These are phyloP conservation scores for Lipomyces sp. DNA, from an alignment of 805 yeast genomes.

Conservation along the genomic window DNA sequence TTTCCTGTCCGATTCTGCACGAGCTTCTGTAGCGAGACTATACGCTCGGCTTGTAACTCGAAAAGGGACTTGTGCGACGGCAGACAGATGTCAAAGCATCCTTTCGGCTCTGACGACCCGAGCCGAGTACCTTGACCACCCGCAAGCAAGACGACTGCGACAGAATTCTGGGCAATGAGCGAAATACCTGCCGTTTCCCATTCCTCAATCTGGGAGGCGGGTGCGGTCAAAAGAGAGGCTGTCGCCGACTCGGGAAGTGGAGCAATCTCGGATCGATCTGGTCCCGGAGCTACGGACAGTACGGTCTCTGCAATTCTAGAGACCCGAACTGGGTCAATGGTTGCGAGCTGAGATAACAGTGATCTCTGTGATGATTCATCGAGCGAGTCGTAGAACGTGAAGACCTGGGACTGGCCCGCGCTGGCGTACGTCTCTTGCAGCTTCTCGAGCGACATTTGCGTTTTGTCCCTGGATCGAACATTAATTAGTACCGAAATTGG, in stretches of 20 bases:
- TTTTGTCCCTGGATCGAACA: background rate
- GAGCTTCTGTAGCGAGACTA: conserved; percentile 64
- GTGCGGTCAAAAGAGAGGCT: conserved; percentile 42
- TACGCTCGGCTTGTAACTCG: conserved; percentile 90
- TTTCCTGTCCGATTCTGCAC: conserved; percentile 48
- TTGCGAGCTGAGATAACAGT: conserved; percentile 45
- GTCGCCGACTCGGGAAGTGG: conserved; percentile 38
- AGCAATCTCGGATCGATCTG: conserved; percentile 16
- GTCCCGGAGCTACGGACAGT: conserved; percentile 30
- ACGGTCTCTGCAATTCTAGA: conserved; percentile 42
- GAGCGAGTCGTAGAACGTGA: conserved; percentile 46
- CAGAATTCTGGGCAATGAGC: conserved; percentile 72
- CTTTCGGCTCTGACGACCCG: conserved; percentile 90
- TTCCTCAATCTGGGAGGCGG: conserved; percentile 43
- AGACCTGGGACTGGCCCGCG: conserved; percentile 51
- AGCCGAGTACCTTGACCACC: conserved; percentile 98
- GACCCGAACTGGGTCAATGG: conserved; percentile 47
- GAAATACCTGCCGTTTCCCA: conserved; percentile 65
- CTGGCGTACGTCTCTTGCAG: conserved; percentile 39
- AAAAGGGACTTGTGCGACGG: conserved; percentile 85
- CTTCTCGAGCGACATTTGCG: conserved; percentile 11
- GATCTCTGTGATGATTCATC: conserved; percentile 38
- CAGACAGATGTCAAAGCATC: conserved; percentile 85
- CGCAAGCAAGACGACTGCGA: conserved; percentile 90
- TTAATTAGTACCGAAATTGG: background rate